Base-by-base conservation (phyloP, 2,329 filamentous ascomycete genomes). In the Neocucurbitaria cava region DNA sequence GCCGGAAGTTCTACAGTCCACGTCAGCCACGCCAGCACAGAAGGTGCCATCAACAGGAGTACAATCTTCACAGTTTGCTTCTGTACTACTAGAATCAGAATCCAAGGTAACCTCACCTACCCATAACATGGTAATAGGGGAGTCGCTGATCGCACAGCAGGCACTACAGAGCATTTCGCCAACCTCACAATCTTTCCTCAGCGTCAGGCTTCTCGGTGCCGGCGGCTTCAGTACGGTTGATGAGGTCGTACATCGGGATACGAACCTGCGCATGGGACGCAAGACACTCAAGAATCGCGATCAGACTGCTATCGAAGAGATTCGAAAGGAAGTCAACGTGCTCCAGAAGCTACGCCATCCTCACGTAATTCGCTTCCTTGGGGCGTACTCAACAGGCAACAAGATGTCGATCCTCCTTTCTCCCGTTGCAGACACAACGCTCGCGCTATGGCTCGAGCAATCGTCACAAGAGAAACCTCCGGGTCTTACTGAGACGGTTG, bases 271-370 rank as follows among this genome's bases (percentile, higher is more conserved):
- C 21, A 53, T 76, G 26, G 64, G 66, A 56, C 66, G 73, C 4
- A 76, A 76, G 67, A 76, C 73, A 45, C 70, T 76, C 31, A 75
- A 74, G 65, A 75, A 75, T 52, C 70, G 70, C 13, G 58, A 70
- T 18, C 62, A 54, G 18, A 68, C 67, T 5, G 72, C 70, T 3
- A 53, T 72, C 5, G 65, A 69, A 17, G 73, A 76, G 36, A 55
- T 76, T 8, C 68, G 62, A 55, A 72, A 74, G 57, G 74, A 76
- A 56, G 72, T 76, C 5, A 57, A 61, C 41, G 62, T 73, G 20
- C 66, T 76, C 2, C 70, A 76, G 59, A 74, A 75, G 51, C 69
- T 76, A 23, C 71, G 73, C 46, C 73, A 76, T 43, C 72, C 73
- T 31, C 73, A 76, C 52, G 65, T 75, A n/a, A 71, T 76, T 41